Conservation (phyloP, 805 yeast genomes). For the Yamadazyma kitorensis region DNA sequence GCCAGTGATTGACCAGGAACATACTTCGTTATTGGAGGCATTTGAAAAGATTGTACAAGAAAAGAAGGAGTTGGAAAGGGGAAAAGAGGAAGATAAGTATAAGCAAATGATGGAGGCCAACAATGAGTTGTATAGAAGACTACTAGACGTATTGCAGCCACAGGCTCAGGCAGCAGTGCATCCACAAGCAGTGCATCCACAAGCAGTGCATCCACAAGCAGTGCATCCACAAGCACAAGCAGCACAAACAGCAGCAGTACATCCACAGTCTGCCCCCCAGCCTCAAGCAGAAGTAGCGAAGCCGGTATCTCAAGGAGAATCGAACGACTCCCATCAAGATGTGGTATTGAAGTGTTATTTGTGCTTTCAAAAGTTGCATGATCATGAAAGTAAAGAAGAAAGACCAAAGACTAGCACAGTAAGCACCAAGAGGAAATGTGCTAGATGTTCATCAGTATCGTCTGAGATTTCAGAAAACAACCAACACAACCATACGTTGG, state of each 20-base stretch:
- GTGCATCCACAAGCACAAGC: neutral
- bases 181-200: slow-evolving; percentile 1
- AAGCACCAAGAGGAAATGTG: slow-evolving; percentile 11
- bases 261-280: neutral
- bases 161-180: neutral
- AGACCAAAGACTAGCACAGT: neutral
- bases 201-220: neutral
- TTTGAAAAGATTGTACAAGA: slow-evolving; percentile 7
- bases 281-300: neutral
- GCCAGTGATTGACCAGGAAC: neutral
- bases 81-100: too few species aligned
- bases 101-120: neutral
- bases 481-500: slow-evolving; percentile 16
- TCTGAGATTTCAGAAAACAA: slow-evolving; percentile 6
- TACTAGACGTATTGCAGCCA: slow-evolving; percentile 4
- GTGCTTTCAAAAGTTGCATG: slow-evolving; percentile 13
- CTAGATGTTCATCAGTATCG: slow-evolving; percentile 12
- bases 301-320: slow-evolving; percentile 6
- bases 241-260: slow-evolving; percentile 3
- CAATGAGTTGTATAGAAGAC: slow-evolving; percentile 1
- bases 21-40: slow-evolving; percentile 6
- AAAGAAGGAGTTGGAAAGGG: slow-evolving; percentile 3
- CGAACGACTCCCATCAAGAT: slow-evolving; percentile 8
- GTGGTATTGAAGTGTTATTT: slow-evolving; percentile 17
- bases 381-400: neutral